Evolutionary conservation across 2,329 filamentous ascomycete genomes (phyloP).

Genomic region (Cordyceps cicadae): DNA sequence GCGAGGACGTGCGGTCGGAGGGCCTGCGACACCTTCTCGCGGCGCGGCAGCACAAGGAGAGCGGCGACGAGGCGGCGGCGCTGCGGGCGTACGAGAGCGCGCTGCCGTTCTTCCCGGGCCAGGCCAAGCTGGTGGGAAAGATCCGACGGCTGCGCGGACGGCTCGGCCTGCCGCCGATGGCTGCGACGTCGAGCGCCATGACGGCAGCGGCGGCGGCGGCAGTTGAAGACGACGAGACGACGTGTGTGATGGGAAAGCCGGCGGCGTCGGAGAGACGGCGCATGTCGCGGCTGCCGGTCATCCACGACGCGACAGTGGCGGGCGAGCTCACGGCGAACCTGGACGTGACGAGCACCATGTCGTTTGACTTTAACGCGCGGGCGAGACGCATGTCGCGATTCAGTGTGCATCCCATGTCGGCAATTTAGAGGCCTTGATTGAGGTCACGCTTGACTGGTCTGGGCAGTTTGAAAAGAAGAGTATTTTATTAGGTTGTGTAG

Average conservation of each 20-base stretch:
- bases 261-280: neutral
- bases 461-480: neutral
- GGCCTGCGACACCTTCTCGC: slow-evolving; percentile 81
- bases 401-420: slow-evolving; percentile 9
- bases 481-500: neutral
- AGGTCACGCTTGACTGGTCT: neutral
- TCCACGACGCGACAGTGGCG: neutral
- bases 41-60: slow-evolving; percentile 81
- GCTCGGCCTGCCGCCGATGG: slow-evolving; percentile 27
- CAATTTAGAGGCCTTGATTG: neutral
- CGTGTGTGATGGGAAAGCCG: neutral
- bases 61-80: slow-evolving; percentile 69
- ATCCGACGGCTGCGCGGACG: slow-evolving; percentile 54
- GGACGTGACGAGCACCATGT: slow-evolving; percentile 7
- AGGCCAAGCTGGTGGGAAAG: slow-evolving; percentile 66
- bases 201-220: neutral
- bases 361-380: slow-evolving; percentile 2
- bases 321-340: slow-evolving; percentile 3
- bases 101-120: slow-evolving; percentile 75
- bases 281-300: slow-evolving; percentile 7
- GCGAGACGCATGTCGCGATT: slow-evolving; percentile 15
- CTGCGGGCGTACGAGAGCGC: slow-evolving; percentile 82
- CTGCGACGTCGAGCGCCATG: neutral
- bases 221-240: neutral
- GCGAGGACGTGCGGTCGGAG: slow-evolving; percentile 67